Conservation (phyloP, 441 rosid genomes). For the Erodium chrysanthum region DNA sequence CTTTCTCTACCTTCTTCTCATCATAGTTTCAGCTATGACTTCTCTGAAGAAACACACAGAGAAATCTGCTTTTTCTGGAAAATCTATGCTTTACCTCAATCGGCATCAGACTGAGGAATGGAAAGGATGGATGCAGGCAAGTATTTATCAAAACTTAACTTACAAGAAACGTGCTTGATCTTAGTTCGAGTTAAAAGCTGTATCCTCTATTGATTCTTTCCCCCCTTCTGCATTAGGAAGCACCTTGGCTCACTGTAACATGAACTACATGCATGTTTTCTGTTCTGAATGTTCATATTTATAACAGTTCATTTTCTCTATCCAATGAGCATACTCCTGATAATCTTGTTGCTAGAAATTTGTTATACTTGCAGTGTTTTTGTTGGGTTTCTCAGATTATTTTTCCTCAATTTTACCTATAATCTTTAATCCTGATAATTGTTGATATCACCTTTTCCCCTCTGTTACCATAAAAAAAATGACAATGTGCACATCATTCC, state of each 20-base stretch:
- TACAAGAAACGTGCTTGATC: not conserved
- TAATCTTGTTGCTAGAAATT: not conserved
- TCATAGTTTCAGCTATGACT: slow-evolving; percentile 81
- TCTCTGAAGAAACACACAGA: slow-evolving; percentile 78
- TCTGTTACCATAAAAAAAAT: slow-evolving; percentile 7
- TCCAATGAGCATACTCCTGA: not conserved
- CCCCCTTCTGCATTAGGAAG: not conserved
- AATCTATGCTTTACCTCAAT: slow-evolving; percentile 65
- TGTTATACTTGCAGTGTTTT: not conserved
- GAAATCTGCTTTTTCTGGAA: slow-evolving; percentile 71
- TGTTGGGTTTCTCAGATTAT: not conserved
- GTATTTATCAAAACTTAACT: slow-evolving; percentile 15
- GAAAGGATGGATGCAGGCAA: slow-evolving; percentile 99
- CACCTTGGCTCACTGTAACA: not conserved
- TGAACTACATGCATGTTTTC: not conserved
- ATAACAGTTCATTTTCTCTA: not conserved
- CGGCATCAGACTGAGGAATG: slow-evolving; percentile 99
- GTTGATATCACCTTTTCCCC: not conserved
- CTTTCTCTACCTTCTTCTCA: slow-evolving; percentile 80
- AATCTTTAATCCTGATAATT: not conserved
- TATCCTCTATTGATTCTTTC: not conserved
- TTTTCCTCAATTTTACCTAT: not conserved
- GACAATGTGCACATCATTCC: not conserved
- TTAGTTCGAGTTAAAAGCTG: not conserved
- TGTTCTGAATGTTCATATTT: not conserved